Conservation (phyloP, 2,329 filamentous ascomycete genomes). For the Fusarium albosuccineum region DNA sequence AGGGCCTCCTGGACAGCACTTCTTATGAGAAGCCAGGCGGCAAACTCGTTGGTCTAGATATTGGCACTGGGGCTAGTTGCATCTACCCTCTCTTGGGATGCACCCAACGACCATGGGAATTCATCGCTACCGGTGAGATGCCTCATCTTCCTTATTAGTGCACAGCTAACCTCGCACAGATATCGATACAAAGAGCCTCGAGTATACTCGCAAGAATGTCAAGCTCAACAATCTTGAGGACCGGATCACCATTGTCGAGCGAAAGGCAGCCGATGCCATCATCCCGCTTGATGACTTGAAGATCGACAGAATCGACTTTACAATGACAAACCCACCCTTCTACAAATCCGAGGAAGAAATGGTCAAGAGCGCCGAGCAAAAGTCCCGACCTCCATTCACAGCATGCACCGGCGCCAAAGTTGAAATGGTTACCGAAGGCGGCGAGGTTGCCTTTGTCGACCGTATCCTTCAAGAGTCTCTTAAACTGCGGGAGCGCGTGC, state of each 20-base stretch:
- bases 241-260: conserved; percentile 74
- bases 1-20: conserved; percentile 81
- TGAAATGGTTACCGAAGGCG: conserved; percentile 89
- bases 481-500: conserved; percentile 68
- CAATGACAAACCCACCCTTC: conserved; percentile 96
- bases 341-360: conserved; percentile 83
- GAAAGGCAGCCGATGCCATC: conserved; percentile 64
- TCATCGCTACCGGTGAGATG: conserved; percentile 70
- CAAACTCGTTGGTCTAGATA: conserved; percentile 79
- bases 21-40: conserved; percentile 62
- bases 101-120: conserved; percentile 78
- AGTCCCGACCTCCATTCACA: conserved; percentile 76
- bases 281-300: conserved; percentile 72
- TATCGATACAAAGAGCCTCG: conserved; percentile 78
- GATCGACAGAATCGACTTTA: conserved; percentile 76
- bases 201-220: conserved; percentile 76
- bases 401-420: conserved; percentile 81
- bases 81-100: conserved; percentile 92
- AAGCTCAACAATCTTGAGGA: conserved; percentile 71
- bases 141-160: neutral
- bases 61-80: conserved; percentile 90
- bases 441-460: conserved; percentile 80
- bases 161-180: conserved; percentile 60
- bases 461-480: conserved; percentile 80
- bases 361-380: conserved; percentile 71